Evolutionary conservation across 2,329 filamentous ascomycete species (phyloP).

Genomic region (Escovopsis weberi): DNA sequence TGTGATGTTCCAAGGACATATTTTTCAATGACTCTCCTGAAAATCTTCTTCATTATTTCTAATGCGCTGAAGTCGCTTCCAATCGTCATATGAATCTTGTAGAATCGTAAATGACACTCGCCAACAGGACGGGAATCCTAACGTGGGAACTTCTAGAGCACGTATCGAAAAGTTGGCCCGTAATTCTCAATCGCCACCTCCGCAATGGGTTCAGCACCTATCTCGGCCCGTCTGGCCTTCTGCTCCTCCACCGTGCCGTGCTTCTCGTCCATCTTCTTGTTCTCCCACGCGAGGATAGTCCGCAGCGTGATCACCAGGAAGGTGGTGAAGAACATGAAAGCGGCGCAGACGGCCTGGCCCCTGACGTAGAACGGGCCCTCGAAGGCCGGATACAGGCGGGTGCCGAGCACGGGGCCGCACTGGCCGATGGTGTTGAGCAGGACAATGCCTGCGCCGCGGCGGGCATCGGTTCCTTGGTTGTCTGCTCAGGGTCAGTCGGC

Average conservation of each 20-base stretch:
- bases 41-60: too few species aligned
- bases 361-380: conserved; percentile 39
- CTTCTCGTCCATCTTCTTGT: conserved; percentile 7
- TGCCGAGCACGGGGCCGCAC: conserved; percentile 51
- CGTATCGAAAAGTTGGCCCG: conserved; percentile 10
- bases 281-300: conserved; percentile 7
- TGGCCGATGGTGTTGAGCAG: conserved; percentile 65
- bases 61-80: too few species aligned
- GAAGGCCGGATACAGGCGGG: conserved; percentile 39
- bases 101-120: too few species aligned
- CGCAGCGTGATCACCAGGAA: conserved; percentile 7
- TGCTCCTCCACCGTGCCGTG: conserved; percentile 3
- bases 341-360: conserved; percentile 9
- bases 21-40: too few species aligned
- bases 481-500: conserved; percentile 35
- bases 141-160: conserved; percentile 4
- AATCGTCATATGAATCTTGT: too few species aligned
- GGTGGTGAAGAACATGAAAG: conserved; percentile 10
- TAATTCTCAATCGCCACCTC: conserved; percentile 9
- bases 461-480: conserved; percentile 52
- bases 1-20: too few species aligned
- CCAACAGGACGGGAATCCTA: too few species aligned
- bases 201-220: conserved; percentile 1
- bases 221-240: not conserved
- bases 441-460: conserved; percentile 57